Percentiles rank a stretch among this genome's conserved stretches.
These are phyloP conservation scores for Diaporthe vexans DNA, from an alignment of 2,329 filamentous ascomycete genomes.

Conservation along the genomic window DNA sequence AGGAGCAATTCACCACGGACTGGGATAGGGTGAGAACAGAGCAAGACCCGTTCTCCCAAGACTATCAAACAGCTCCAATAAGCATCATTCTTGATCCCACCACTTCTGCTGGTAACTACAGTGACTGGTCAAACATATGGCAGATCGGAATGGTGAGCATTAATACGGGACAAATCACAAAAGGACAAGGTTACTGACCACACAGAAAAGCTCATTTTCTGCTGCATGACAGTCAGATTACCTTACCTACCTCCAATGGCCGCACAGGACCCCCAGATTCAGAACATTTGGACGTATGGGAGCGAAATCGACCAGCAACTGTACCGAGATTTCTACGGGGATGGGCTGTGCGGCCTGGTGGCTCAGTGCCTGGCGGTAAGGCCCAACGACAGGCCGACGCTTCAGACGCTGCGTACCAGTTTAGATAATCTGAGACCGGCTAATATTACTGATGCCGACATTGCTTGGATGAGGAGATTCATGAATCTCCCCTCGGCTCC, in stretches of 20 bases:
- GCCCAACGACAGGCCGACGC: slow-evolving; percentile 7
- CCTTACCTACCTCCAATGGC: background rate
- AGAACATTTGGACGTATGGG: slow-evolving; percentile 1
- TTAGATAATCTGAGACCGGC: background rate
- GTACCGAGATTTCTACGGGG: background rate
- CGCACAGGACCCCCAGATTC: background rate
- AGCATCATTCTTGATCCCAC: background rate
- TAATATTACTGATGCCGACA: background rate
- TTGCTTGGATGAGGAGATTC: background rate
- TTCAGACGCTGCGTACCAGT: background rate
- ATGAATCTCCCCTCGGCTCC: background rate
- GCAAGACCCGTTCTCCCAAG: slow-evolving; percentile 4
- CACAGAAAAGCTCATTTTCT: slow-evolving; percentile 11
- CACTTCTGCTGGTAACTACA: slow-evolving; percentile 11
- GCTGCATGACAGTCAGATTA: background rate
- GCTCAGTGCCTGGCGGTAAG: background rate
- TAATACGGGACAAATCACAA: background rate
- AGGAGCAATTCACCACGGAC: slow-evolving; percentile 30
- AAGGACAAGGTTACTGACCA: background rate
- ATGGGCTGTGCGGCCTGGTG: slow-evolving; percentile 1
- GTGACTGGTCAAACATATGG: slow-evolving; percentile 12
- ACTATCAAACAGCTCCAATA: background rate
- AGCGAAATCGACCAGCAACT: background rate
- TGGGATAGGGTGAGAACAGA: background rate
- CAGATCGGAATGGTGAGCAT: slow-evolving; percentile 18